phyloP scores from a whole-genome alignment of 2,329 filamentous ascomycete genomes.

The Sarocladium strictum region DNA sequence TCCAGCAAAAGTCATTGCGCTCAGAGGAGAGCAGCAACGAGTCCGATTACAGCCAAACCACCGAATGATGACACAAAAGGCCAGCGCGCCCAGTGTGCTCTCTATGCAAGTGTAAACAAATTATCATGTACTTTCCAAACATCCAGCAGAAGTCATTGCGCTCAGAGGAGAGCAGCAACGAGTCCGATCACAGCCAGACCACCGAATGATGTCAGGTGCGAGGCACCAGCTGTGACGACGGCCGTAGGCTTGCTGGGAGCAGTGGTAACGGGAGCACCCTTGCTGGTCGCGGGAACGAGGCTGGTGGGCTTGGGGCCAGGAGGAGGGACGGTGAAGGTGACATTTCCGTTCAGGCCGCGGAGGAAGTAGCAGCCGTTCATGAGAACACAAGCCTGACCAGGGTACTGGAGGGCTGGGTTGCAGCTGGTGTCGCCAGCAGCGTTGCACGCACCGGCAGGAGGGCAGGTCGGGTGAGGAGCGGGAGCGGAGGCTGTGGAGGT shows the following conservation, averaged over 20 bases:
- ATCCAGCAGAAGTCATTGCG: no score
- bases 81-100: no score
- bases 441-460: slow-evolving; percentile 11
- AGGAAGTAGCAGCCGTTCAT: slow-evolving; percentile 15
- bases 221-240: background rate
- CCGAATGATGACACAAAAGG: background rate
- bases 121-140: background rate
- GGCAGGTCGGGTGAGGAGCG: background rate
- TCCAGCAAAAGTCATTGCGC: no score
- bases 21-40: background rate
- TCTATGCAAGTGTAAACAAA: no score
- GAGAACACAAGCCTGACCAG: slow-evolving; percentile 14
- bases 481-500: background rate
- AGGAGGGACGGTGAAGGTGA: background rate
- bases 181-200: background rate
- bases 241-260: background rate
- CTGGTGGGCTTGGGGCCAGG: background rate
- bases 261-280: background rate
- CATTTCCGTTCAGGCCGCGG: no score
- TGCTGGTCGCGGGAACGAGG: background rate
- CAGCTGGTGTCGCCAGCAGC: slow-evolving; percentile 15
- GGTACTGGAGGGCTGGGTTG: slow-evolving; percentile 17
- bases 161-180: background rate
- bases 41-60: background rate
- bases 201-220: background rate